A percentile compares a stretch with the other conserved stretches of the same genome.
Evolutionary conservation across 1,284 basidiomycete genomes (phyloP).

Genomic region (Marasmius fiardii): DNA sequence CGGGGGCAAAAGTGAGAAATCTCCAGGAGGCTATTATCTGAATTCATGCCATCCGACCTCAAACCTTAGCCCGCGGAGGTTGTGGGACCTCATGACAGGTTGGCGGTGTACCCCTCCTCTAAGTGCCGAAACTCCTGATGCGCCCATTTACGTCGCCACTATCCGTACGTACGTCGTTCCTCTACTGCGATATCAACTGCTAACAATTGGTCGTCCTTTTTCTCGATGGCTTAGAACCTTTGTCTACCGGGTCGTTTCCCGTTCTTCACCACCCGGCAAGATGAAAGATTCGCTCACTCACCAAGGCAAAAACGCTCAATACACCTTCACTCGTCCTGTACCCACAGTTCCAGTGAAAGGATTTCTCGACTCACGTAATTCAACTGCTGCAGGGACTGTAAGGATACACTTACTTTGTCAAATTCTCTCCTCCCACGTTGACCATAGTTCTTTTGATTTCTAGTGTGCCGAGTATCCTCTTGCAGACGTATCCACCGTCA

Average conservation of each 20-base stretch:
- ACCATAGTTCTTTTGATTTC: no score
- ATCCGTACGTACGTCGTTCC: conserved; percentile 23
- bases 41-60: no score
- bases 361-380: conserved; percentile 42
- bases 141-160: conserved; percentile 46
- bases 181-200: no score
- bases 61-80: no score
- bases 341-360: conserved; percentile 28
- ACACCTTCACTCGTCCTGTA: conserved; percentile 38
- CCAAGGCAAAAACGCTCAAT: conserved; percentile 36
- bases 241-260: conserved; percentile 47
- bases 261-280: conserved; percentile 47
- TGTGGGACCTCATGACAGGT: no score
- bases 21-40: background rate
- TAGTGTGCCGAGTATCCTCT: no score
- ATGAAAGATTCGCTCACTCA: conserved; percentile 40
- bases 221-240: conserved; percentile 35
- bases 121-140: conserved; percentile 44
- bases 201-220: no score
- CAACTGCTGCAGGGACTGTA: conserved; percentile 27
- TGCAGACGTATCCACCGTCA: conserved; percentile 46
- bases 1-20: conserved; percentile 27
- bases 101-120: background rate
- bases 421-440: no score
- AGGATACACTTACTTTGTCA: conserved; percentile 12